A percentile compares a stretch with the other conserved stretches of the same genome.
Conservation (phyloP, 2,329 filamentous ascomycete genomes). For the Cadophora gregata region DNA sequence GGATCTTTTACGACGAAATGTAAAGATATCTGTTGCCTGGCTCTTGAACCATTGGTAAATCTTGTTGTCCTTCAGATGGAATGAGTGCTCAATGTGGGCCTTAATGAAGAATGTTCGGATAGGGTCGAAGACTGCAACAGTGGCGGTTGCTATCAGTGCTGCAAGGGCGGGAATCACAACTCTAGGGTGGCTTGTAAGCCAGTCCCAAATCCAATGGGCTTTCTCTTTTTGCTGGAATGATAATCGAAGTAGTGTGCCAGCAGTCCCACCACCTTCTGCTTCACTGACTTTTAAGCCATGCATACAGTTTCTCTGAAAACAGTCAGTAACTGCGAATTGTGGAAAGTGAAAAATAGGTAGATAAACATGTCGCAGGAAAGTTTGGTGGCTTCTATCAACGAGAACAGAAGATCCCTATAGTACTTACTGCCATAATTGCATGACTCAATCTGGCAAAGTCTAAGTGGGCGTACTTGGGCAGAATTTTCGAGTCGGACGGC, state of each 20-base stretch:
- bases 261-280: conserved; percentile 73
- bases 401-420: not conserved
- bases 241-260: conserved; percentile 78
- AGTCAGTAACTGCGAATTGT: not conserved
- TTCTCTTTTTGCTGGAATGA: conserved; percentile 84
- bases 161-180: conserved; percentile 85
- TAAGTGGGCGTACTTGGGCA: conserved; percentile 80
- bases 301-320: conserved; percentile 62
- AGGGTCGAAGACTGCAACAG: conserved; percentile 90
- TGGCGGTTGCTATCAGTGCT: conserved; percentile 80
- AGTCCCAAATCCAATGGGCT: conserved; percentile 81
- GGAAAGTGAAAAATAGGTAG: not conserved
- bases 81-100: conserved; percentile 79
- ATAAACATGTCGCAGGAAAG: not conserved
- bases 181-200: conserved; percentile 83
- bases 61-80: conserved; percentile 75
- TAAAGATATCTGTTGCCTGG: conserved; percentile 70
- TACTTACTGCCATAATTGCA: conserved; percentile 38
- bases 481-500: conserved; percentile 82
- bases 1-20: conserved; percentile 60
- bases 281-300: conserved; percentile 80
- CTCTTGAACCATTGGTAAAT: conserved; percentile 82
- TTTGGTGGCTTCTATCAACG: not conserved
- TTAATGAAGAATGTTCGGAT: conserved; percentile 94
- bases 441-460: conserved; percentile 69